Base-by-base conservation (phyloP, 345 rosid genomes). In the Populus nigra region DNA sequence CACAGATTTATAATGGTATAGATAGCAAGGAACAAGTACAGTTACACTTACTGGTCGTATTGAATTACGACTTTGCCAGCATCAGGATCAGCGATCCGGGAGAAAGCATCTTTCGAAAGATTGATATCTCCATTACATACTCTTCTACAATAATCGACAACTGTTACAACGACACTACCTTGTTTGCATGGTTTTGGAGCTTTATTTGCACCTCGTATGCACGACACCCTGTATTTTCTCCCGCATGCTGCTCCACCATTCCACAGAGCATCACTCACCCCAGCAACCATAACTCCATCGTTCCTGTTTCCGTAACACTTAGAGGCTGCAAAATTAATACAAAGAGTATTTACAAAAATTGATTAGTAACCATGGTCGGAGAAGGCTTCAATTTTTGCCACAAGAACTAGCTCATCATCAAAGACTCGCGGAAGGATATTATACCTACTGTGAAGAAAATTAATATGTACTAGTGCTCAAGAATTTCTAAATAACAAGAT, bases 241-340 rank as follows among this genome's bases (percentile, higher is more conserved):
- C 90, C 89, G 31, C 93, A 86, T 3, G 87, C 87, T 36, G 20
- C 69, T 45, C 91, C 82, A 25, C 83, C 81, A 9, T 69, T 23
- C 93, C 93, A 88, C 35, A 88, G 61, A 1, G 39, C 65, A 71
- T 84, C 88, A 50, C 89, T 86, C 62, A 87, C 93, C 22, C 89
- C 91, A 6, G 90, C 87, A 17, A 88, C 77, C 86, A 86, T 79
- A 16, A 15, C 50, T 57, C 89, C 93, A 7, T 59, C 16, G 27
- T 72, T 29, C 20, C 4, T 29, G 13, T 49, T 18, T 20, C 69
- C 61, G 25, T 73, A 78, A 82, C 93, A 88, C 3, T 82, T 82
- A 5, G 91, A 85, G 6, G 89, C 90, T 90, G 81, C 70, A 38
- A 39, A 39, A 33, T 7, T 35, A 23, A 62, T 3, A 8, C 22